phyloP scores from a whole-genome alignment of 2,329 filamentous ascomycete genomes.

The Pseudocercospora crystallina region DNA sequence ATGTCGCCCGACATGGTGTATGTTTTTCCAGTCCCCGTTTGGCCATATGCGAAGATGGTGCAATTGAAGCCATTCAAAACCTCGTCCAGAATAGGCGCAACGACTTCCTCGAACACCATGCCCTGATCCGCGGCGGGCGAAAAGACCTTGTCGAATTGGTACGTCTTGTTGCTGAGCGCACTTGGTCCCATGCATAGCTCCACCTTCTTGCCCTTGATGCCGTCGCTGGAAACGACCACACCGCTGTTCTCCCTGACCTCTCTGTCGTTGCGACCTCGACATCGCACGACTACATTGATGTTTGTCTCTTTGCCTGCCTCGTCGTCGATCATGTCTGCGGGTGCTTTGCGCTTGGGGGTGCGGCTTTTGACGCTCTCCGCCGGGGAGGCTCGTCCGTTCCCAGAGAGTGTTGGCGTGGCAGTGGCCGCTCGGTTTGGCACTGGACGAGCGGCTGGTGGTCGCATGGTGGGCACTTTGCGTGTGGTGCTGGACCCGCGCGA shows the following conservation, averaged over 20 bases:
- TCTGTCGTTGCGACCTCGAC: conserved; percentile 85
- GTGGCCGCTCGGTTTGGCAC: conserved; percentile 46
- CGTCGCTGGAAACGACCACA: conserved; percentile 84
- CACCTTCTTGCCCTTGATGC: conserved; percentile 80
- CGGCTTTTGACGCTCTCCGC: conserved; percentile 63
- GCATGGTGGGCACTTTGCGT: conserved; percentile 43
- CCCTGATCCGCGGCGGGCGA: conserved; percentile 90
- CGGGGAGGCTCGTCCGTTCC: conserved; percentile 63
- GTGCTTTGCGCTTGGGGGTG: conserved; percentile 76
- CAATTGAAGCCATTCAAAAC: conserved; percentile 95
- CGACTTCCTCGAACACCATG: conserved; percentile 94
- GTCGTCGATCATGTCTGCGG: conserved; percentile 61
- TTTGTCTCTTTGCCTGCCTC: conserved; percentile 79
- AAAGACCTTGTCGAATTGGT: conserved; percentile 96
- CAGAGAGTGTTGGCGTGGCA: conserved; percentile 42
- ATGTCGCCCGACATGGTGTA: conserved; percentile 99
- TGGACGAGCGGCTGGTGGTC: conserved; percentile 54
- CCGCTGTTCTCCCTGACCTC: conserved; percentile 94
- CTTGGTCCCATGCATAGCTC: conserved; percentile 90
- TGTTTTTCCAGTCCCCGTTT: conserved; percentile 96
- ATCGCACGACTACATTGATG: conserved; percentile 95
- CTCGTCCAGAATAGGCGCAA: conserved; percentile 89
- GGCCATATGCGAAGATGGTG: conserved; percentile 97
- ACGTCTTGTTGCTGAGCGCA: conserved; percentile 91
- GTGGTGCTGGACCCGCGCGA: conserved; percentile 19